Evolutionary conservation across 306 rosid genomes (phyloP).

Genomic region (Prunus dulcis): DNA sequence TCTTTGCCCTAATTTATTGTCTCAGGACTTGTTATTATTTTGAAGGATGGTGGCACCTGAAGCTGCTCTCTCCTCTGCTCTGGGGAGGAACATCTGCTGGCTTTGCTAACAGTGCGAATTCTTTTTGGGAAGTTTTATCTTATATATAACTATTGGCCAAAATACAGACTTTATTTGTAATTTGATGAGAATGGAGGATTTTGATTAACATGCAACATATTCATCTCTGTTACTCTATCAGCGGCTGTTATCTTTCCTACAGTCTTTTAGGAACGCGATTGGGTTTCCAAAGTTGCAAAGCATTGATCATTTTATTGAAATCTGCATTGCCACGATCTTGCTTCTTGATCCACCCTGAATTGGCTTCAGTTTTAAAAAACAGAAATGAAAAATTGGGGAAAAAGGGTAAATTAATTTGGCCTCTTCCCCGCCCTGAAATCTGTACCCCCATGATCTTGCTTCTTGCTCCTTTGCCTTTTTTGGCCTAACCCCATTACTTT

Average conservation of each 20-base stretch:
- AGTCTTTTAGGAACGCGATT: neutral
- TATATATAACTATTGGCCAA: neutral
- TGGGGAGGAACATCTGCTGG: conserved; percentile 23
- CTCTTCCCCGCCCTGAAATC: too few species aligned
- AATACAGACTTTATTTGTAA: neutral
- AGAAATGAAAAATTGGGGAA: too few species aligned
- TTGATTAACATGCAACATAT: neutral
- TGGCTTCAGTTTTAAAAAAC: too few species aligned
- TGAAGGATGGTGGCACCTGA: conserved; percentile 14
- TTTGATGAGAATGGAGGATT: neutral
- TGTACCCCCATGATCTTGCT: too few species aligned
- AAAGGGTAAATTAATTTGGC: too few species aligned
- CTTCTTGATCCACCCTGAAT: too few species aligned
- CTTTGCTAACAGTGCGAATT: conserved; percentile 12
- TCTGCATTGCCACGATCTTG: neutral
- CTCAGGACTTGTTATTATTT: conserved; percentile 23
- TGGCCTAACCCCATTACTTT: too few species aligned
- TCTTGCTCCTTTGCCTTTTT: too few species aligned
- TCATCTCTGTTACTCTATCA: neutral
- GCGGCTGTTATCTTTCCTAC: neutral
- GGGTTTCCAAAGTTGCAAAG: neutral
- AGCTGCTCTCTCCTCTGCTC: conserved; percentile 14
- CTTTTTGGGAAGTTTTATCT: neutral
- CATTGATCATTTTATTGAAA: neutral
- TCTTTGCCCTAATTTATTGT: conserved; percentile 7